A percentile compares a stretch with the other conserved stretches of the same genome.
Conservation (phyloP, 768 basidiomycete species). For the Dictyophora rubrovolvata region DNA sequence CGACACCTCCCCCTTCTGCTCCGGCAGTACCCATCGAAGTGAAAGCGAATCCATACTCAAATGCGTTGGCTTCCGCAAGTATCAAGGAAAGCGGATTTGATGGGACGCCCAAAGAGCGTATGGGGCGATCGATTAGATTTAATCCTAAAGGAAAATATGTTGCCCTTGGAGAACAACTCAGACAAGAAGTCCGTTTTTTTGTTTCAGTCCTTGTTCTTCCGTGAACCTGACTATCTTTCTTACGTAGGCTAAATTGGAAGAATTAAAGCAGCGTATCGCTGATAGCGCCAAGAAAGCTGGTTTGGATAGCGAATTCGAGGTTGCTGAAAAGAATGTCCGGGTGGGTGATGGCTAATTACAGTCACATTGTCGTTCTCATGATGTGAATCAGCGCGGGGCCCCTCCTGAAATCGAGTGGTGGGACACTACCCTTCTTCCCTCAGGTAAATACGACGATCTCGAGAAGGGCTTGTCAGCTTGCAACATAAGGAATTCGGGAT, state of each 20-base stretch:
- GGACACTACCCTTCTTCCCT: conserved; percentile 81
- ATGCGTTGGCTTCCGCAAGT: conserved; percentile 26
- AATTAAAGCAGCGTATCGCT: conserved; percentile 84
- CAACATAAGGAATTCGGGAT: conserved; percentile 54
- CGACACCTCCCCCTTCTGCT: conserved; percentile 44
- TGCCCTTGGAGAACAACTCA: conserved; percentile 30
- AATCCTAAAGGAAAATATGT: conserved; percentile 84
- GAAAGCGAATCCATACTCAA: conserved; percentile 70
- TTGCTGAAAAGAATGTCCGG: conserved; percentile 81
- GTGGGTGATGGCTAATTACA: conserved; percentile 29
- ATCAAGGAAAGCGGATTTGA: conserved; percentile 36
- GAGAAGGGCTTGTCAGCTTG: conserved; percentile 43
- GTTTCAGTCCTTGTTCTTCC: conserved; percentile 34
- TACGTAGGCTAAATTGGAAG: conserved; percentile 65
- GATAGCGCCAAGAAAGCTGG: conserved; percentile 91
- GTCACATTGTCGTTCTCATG: background rate
- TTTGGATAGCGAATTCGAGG: conserved; percentile 85
- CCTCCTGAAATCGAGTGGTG: conserved; percentile 97
- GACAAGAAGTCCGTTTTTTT: conserved; percentile 53
- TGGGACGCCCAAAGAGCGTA: conserved; percentile 61
- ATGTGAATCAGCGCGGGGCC: conserved; percentile 50
- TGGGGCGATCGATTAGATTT: conserved; percentile 67
- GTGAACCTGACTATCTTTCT: conserved; percentile 21
- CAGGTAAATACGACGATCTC: conserved; percentile 71
- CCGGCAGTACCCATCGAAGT: conserved; percentile 30